Evolutionary conservation across 2,329 filamentous ascomycete species (phyloP), one percentile per base, ranked within the genome.

Genomic region (Stachybotrys elegans): DNA sequence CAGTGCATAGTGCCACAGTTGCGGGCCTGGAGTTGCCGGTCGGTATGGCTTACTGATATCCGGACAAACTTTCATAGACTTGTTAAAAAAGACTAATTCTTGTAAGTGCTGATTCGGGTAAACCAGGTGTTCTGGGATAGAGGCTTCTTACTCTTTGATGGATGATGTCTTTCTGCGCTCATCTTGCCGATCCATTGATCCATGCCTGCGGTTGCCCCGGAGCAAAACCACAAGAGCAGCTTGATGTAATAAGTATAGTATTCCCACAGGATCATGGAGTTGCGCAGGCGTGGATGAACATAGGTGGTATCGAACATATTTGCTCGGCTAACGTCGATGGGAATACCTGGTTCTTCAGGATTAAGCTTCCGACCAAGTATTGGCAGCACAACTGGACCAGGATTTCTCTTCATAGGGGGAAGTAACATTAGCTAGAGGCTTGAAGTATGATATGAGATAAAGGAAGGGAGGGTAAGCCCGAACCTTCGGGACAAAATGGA

Each of bases 251-350:
- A 49, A 43, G 69, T 58, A 45, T 73, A 73, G 44, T 68, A 67
- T 2, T 50, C 53, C 70, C 69, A 73, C 7, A 67, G 56, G 6
- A 66, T 43, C 6, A 42, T 53, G 11, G 61, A 62, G 20, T 66
- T 62, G 27, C 67, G 62, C 2, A 73, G 56, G 8, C 65, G 49
- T 6, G 60, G 60, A 20, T 70, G 69, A 6, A 71, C 64, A 43
- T 73, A 73, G 5, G 68, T 62, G 0, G 69, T 72, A 48, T 73
- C 70, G 47, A 73, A 72, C 5, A 73, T 52, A 45, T 65, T 70
- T 12, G 69, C 68, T 3, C 63, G 55, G 11, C 62, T 61, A 9
- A 66, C 62, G 47, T 73, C 70, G 19, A 69, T 59, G 1, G 69
- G 69, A n/a, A 70, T 66, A 32, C 65, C 66, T 11, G 57, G 63